Conservation (phyloP, 768 basidiomycete species). For the Peribolospora kevripleyi region DNA sequence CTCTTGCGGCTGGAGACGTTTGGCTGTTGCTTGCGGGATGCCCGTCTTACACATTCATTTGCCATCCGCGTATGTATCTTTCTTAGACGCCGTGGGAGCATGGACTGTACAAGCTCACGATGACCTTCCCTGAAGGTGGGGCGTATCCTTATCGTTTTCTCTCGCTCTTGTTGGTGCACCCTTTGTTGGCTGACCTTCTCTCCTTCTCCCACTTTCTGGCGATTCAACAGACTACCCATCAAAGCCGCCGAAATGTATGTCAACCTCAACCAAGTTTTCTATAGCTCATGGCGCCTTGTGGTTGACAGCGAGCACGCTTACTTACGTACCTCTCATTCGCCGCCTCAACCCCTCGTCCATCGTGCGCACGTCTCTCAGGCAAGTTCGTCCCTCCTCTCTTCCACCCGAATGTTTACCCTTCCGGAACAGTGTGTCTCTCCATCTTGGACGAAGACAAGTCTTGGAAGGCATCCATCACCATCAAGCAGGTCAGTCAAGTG, state of each 20-base stretch:
- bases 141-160: constrained; percentile 1
- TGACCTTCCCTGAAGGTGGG: constrained; percentile 90
- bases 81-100: constrained; percentile 79
- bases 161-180: neutral
- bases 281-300: too few relatives aligned
- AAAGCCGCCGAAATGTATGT: constrained; percentile 73
- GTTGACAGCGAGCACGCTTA: neutral
- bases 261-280: neutral
- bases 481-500: constrained; percentile 55
- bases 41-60: too few relatives aligned
- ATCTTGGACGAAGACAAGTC: constrained; percentile 96
- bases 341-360: neutral
- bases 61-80: too few relatives aligned
- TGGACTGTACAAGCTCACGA: constrained; percentile 74
- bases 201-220: neutral
- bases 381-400: constrained; percentile 91
- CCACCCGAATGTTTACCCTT: constrained; percentile 97
- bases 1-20: neutral
- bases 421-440: constrained; percentile 90
- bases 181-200: neutral
- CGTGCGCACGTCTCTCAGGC: constrained; percentile 28
- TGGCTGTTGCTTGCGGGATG: too few relatives aligned
- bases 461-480: constrained; percentile 97
- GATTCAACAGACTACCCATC: constrained; percentile 57
- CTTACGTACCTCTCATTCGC: neutral